Base-by-base conservation (phyloP, 371 early-diverging fungal genomes). In the Actinomortierella ambigua region DNA sequence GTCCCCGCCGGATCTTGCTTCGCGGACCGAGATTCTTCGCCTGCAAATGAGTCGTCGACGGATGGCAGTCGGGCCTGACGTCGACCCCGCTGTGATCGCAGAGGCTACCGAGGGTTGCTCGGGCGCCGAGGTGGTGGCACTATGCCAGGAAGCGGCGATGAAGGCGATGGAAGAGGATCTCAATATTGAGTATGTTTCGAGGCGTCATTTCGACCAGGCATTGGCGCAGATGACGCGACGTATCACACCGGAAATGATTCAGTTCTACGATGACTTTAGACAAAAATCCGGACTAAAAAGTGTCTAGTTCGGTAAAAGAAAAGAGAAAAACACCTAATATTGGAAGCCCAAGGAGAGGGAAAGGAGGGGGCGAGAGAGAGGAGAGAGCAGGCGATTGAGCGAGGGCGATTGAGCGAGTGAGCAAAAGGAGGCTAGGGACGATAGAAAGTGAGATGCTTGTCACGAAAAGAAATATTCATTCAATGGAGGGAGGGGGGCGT, bases 71-170 rank as follows among this genome's bases (percentile, higher is more conserved):
- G 73, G 66, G 22, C 6, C 55, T 0, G 73, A 71, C 44, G 73
- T 71, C 5, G 63, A 63, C 20, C 48, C 63, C 5, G 65, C 61
- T 4, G 24, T 28, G 13, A 34, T 73, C 14, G 77, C 77, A 0
- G 28, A 42, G 3, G 42, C 55, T 87, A 93, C 94, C 4, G 89
- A 93, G 1, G 97, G 97, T 14, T 96, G 90, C 61, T 95, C 97
- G 22, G 99, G 98, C 41, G 99, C 99, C 3, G 99, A 98, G 76
- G 85, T 93, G 8, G 95, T 96, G 2, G 83, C 94, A 0, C 77
- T 98, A 23, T 96, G 98, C 63, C 97, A 97, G 78, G 95, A 96
- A 50, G 96, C 98, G 0, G 98, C 95, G 7, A 77, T 98, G 68
- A 65, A 76, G 60, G 98, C 98, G 0, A 91, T 98, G 92, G 90